These are phyloP conservation scores for Hypholoma fasciculare DNA, from an alignment of 768 basidiomycete species.

Conservation along the genomic window DNA sequence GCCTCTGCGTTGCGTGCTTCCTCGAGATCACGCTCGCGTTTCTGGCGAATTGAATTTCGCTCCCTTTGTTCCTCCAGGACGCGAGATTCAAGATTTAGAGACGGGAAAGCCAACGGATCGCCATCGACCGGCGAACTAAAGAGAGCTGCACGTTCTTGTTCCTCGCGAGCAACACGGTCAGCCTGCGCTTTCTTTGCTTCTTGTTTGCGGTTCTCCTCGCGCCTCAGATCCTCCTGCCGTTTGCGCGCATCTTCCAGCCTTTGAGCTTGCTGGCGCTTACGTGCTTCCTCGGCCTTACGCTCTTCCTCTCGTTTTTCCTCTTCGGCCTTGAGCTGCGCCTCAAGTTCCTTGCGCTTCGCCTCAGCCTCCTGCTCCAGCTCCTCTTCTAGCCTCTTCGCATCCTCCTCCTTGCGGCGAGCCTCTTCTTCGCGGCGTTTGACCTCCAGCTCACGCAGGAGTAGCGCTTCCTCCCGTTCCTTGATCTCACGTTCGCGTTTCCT, in stretches of 20 bases:
- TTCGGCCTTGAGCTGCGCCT: conserved; percentile 6
- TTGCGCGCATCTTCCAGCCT: conserved; percentile 14
- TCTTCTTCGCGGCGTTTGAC: conserved; percentile 32
- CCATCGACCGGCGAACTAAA: not conserved
- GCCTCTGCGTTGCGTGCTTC: conserved; percentile 18
- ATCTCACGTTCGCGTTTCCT: conserved; percentile 31
- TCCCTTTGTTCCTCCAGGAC: conserved; percentile 10
- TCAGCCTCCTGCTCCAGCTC: conserved; percentile 8
- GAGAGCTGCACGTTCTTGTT: not conserved
- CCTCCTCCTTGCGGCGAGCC: conserved; percentile 22
- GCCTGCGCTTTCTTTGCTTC: not conserved
- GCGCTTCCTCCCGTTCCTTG: conserved; percentile 24
- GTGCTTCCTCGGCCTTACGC: not conserved
- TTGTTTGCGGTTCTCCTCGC: not conserved
- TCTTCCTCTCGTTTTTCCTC: conserved; percentile 11
- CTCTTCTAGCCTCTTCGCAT: conserved; percentile 7
- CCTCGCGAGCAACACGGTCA: not conserved
- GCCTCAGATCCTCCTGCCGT: conserved; percentile 11
- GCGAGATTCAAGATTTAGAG: not conserved
- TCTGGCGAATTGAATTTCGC: conserved; percentile 5
- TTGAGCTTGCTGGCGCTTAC: conserved; percentile 14
- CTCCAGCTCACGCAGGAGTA: conserved; percentile 36
- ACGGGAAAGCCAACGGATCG: not conserved
- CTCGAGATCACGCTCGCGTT: conserved; percentile 21
- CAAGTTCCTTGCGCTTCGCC: conserved; percentile 13